Evolutionary conservation across 371 early-diverging fungal species (phyloP).

Genomic region (Mucor sp.): DNA sequence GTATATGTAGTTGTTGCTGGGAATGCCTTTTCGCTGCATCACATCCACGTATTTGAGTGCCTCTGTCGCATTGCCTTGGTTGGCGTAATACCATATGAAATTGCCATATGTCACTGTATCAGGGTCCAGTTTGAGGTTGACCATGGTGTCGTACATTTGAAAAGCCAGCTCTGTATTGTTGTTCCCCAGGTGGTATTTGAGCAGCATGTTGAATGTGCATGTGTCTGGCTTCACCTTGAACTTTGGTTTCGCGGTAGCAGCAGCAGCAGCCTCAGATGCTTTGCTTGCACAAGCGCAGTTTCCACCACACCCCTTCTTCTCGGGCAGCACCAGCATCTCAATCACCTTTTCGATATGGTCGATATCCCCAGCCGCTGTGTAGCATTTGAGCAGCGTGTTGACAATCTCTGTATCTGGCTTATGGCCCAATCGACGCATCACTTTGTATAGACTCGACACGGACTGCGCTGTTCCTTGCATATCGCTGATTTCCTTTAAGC

Average conservation of each 20-base stretch:
- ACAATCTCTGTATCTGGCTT: conserved; percentile 18
- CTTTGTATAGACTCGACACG: conserved; percentile 15
- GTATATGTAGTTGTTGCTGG: conserved; percentile 25
- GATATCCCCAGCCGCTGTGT: conserved; percentile 24
- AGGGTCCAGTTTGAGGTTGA: conserved; percentile 14
- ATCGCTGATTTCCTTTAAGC: conserved; percentile 12
- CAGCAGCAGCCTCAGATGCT: not conserved
- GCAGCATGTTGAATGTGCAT: conserved; percentile 32
- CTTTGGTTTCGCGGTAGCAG: not conserved
- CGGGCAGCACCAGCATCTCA: conserved; percentile 13
- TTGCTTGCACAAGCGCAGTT: conserved; percentile 19
- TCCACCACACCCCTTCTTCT: conserved; percentile 20
- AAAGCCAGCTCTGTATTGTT: conserved; percentile 27
- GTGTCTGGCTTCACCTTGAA: conserved; percentile 21
- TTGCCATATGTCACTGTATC: conserved; percentile 27
- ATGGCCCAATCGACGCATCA: conserved; percentile 21
- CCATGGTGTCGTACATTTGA: conserved; percentile 31
- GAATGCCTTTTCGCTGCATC: conserved; percentile 30
- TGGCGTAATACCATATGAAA: conserved; percentile 29
- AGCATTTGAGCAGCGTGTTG: conserved; percentile 26
- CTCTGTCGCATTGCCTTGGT: conserved; percentile 20
- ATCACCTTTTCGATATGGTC: conserved; percentile 26
- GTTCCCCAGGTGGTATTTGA: conserved; percentile 22
- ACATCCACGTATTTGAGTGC: conserved; percentile 30
- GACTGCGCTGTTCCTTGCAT: conserved; percentile 15